Conservation (phyloP, 129 eudicot species). For the Chrysanthemum makinoi region DNA sequence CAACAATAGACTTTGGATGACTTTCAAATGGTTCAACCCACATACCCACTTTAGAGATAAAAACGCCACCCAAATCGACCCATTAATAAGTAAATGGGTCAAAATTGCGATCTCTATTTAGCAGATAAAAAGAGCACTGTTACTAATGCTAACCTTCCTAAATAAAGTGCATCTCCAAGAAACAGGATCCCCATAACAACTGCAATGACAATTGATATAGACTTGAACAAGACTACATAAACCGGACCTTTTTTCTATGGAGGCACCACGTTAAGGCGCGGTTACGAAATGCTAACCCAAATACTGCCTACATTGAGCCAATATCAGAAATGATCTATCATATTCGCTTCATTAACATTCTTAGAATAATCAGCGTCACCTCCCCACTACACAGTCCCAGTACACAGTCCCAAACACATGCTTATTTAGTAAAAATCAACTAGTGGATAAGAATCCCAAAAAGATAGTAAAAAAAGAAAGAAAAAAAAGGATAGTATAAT, state of each 20-base stretch:
- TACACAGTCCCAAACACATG: too few species aligned
- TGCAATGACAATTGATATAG: slow-evolving; percentile 6
- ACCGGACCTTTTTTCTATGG: slow-evolving; percentile 3
- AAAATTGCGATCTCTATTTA: not conserved
- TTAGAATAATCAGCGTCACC: not conserved
- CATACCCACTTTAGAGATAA: not conserved
- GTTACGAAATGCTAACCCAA: not conserved
- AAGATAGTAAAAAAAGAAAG: too few species aligned
- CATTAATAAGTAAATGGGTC: not conserved
- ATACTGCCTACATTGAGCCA: not conserved
- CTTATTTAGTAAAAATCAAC: too few species aligned
- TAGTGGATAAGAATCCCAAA: too few species aligned
- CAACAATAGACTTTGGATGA: too few species aligned
- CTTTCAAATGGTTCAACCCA: not conserved
- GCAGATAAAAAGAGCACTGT: not conserved
- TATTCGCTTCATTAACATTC: not conserved
- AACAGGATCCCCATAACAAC: slow-evolving; percentile 1
- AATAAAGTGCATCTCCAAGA: slow-evolving; percentile 43
- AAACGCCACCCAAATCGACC: not conserved
- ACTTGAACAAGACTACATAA: slow-evolving; percentile 7
- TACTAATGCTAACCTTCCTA: slow-evolving; percentile 48
- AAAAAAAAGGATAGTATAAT: too few species aligned
- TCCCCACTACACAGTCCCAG: not conserved
- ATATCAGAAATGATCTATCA: not conserved
- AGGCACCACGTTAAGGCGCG: not conserved